Conservation (phyloP, 805 yeast genomes). For the Candida berthetii region DNA sequence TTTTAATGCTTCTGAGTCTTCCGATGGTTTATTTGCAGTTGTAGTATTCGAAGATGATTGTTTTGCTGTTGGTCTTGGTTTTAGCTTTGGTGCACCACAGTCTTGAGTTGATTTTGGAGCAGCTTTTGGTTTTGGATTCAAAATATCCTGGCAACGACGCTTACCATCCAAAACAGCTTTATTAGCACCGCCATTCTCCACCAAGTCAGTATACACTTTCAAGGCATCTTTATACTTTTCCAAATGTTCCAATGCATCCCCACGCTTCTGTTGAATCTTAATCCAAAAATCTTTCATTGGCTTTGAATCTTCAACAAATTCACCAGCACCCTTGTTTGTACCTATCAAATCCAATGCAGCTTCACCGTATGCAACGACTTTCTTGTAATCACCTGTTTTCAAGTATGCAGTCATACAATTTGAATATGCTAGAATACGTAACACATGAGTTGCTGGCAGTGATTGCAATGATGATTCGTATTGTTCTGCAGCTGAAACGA, state of each 20-base stretch:
- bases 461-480: slow-evolving; percentile 52
- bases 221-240: slow-evolving; percentile 69
- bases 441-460: slow-evolving; percentile 59
- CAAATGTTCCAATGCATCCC: slow-evolving; percentile 77
- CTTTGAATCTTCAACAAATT: slow-evolving; percentile 43
- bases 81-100: slow-evolving; percentile 3
- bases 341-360: slow-evolving; percentile 27
- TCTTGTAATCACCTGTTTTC: slow-evolving; percentile 62
- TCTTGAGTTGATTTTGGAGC: slow-evolving; percentile 13
- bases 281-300: slow-evolving; percentile 64
- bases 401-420: slow-evolving; percentile 65
- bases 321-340: slow-evolving; percentile 29
- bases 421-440: slow-evolving; percentile 63
- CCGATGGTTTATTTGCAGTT: not conserved
- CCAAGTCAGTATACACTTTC: slow-evolving; percentile 49
- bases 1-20: slow-evolving; percentile 37
- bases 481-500: slow-evolving; percentile 51
- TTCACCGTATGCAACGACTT: slow-evolving; percentile 22
- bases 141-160: slow-evolving; percentile 63
- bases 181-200: slow-evolving; percentile 63
- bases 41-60: slow-evolving; percentile 1
- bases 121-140: slow-evolving; percentile 46
- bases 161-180: slow-evolving; percentile 72
- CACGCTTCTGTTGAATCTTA: slow-evolving; percentile 63
- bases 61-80: slow-evolving; percentile 10